Evolutionary conservation across 768 basidiomycete genomes (phyloP).

Genomic region (Royoungia palumana): DNA sequence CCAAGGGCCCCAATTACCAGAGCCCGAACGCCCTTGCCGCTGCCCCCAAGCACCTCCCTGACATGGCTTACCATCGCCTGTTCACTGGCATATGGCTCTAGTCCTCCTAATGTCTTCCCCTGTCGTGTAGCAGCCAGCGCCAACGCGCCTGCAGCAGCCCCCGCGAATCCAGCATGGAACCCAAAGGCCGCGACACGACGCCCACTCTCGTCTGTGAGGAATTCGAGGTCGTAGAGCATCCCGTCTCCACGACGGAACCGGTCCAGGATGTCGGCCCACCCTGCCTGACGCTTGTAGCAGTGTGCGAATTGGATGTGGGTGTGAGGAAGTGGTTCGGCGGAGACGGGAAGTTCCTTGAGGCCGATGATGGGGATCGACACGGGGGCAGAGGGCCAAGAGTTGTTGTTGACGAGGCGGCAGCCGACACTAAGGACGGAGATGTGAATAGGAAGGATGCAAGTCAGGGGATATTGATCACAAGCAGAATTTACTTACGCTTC

Average conservation of each 20-base stretch:
- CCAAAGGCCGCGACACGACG: slow-evolving; percentile 97
- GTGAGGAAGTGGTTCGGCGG: slow-evolving; percentile 54
- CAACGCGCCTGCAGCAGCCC: slow-evolving; percentile 87
- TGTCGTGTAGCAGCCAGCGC: slow-evolving; percentile 67
- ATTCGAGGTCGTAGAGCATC: slow-evolving; percentile 92
- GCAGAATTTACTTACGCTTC: slow-evolving; percentile 63
- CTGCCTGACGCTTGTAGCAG: slow-evolving; percentile 28
- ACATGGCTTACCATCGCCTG: slow-evolving; percentile 76
- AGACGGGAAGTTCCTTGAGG: no score
- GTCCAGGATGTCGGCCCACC: no score
- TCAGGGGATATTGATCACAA: no score
- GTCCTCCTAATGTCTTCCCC: slow-evolving; percentile 56
- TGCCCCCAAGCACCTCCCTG: slow-evolving; percentile 58
- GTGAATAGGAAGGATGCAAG: no score
- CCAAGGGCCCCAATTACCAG: slow-evolving; percentile 97
- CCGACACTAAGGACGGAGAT: no score
- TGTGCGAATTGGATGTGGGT: slow-evolving; percentile 98
- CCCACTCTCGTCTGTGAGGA: slow-evolving; percentile 79
- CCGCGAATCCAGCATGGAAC: slow-evolving; percentile 98
- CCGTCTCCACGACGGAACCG: no score
- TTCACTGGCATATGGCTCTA: slow-evolving; percentile 49
- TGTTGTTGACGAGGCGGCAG: no score
- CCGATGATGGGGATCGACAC: no score
- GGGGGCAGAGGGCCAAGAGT: no score
- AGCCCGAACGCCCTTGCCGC: slow-evolving; percentile 72